Conservation (phyloP, 768 basidiomycete genomes). For the Cytidiella melzeri region DNA sequence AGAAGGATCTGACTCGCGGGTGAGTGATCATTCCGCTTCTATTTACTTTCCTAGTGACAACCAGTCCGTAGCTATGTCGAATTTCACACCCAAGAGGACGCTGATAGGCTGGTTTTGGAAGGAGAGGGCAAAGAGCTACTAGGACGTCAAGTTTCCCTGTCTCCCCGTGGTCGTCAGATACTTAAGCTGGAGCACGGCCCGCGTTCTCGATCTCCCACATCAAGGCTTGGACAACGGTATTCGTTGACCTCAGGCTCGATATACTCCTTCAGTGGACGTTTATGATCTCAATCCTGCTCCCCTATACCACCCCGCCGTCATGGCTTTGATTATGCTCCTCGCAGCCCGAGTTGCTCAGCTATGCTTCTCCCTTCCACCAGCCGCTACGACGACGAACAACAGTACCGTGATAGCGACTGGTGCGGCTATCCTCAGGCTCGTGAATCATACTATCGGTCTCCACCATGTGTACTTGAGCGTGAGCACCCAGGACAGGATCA, state of each 20-base stretch:
- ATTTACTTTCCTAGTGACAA: not conserved
- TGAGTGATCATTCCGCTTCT: constrained; percentile 6
- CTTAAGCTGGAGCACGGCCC: not conserved
- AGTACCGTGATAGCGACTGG: not conserved
- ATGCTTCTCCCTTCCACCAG: not conserved
- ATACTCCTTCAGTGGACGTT: not conserved
- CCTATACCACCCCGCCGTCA: not conserved
- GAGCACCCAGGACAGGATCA: no score
- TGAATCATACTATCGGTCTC: no score
- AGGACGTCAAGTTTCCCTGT: constrained; percentile 21
- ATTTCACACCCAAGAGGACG: constrained; percentile 28
- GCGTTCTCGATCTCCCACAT: not conserved
- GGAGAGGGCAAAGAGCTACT: constrained; percentile 26
- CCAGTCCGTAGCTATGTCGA: not conserved
- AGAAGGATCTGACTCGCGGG: constrained; percentile 25
- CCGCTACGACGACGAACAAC: not conserved
- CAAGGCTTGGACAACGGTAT: no score
- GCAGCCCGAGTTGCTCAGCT: not conserved
- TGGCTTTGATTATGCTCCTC: not conserved
- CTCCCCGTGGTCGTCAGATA: constrained; percentile 9
- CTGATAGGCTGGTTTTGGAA: constrained; percentile 28
- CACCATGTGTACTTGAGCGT: no score
- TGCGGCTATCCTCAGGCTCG: no score
- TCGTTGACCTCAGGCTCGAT: not conserved
- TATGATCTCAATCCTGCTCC: not conserved